Evolutionary conservation across 1,139 yeast genomes (phyloP).

Genomic region (Protomyces inouyei): DNA sequence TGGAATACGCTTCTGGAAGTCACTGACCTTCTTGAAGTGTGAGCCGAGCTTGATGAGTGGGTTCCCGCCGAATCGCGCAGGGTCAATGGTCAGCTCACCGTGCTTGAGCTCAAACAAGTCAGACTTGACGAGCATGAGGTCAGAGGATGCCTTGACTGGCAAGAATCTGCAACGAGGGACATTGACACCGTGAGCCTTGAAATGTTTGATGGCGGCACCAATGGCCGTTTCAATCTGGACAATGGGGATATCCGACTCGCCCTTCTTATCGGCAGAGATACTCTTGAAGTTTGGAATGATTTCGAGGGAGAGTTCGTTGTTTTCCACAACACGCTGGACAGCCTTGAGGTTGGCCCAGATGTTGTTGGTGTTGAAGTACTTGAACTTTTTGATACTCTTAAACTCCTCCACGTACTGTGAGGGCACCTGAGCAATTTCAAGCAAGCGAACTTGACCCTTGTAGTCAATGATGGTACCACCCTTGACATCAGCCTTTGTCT

Average conservation of each 20-base stretch:
- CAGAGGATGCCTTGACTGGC: constrained; percentile 97
- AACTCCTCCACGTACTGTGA: constrained; percentile 98
- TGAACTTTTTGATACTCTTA: constrained; percentile 94
- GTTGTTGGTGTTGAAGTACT: constrained; percentile 95
- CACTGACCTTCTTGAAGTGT: constrained; percentile 90
- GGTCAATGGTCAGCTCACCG: constrained; percentile 81
- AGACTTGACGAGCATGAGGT: constrained; percentile 88
- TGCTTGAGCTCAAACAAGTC: constrained; percentile 87
- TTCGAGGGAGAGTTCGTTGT: constrained; percentile 78
- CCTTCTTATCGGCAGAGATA: constrained; percentile 47
- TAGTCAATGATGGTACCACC: constrained; percentile 98
- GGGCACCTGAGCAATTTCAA: constrained; percentile 98
- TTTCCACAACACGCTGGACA: constrained; percentile 83
- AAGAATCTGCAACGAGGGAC: constrained; percentile 97
- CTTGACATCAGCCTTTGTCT: constrained; percentile 98
- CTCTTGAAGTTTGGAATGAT: constrained; percentile 92
- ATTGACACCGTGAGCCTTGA: constrained; percentile 94
- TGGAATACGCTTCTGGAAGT: constrained; percentile 83
- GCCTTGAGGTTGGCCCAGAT: constrained; percentile 96
- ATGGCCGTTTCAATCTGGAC: constrained; percentile 97
- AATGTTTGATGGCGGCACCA: constrained; percentile 98
- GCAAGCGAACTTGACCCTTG: constrained; percentile 87
- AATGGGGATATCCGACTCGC: constrained; percentile 50
- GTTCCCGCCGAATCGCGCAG: constrained; percentile 83
- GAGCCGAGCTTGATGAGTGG: constrained; percentile 95